Percentiles rank a stretch among this genome's conserved stretches.
phyloP scores from a whole-genome alignment of 1,139 yeast genomes.

The Suhomyces bokatorum region DNA sequence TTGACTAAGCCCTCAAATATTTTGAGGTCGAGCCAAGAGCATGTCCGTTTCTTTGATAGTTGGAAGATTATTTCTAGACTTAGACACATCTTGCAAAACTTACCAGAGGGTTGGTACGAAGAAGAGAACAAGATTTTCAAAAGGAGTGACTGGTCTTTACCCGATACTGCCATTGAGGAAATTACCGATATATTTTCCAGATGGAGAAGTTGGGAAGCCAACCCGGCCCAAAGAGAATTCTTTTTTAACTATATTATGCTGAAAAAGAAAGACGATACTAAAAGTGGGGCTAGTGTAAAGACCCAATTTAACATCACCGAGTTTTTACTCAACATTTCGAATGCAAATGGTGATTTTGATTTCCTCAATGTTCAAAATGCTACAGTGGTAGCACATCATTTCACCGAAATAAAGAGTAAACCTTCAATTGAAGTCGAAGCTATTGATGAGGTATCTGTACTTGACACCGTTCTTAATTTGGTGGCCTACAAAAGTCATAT shows the following conservation, averaged over 20 bases:
- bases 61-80: slow-evolving; percentile 85
- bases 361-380: slow-evolving; percentile 17
- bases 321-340: slow-evolving; percentile 10
- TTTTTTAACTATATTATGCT: slow-evolving; percentile 49
- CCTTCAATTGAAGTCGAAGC: slow-evolving; percentile 15
- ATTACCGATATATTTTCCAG: slow-evolving; percentile 61
- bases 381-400: slow-evolving; percentile 10
- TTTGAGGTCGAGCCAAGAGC: slow-evolving; percentile 67
- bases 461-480: slow-evolving; percentile 23
- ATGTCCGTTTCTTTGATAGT: slow-evolving; percentile 76
- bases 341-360: slow-evolving; percentile 16
- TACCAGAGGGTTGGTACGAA: slow-evolving; percentile 57
- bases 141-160: slow-evolving; percentile 37
- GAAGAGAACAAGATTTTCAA: slow-evolving; percentile 24
- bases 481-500: slow-evolving; percentile 27
- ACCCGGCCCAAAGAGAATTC: slow-evolving; percentile 47
- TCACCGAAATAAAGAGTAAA: slow-evolving; percentile 13
- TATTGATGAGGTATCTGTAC: slow-evolving; percentile 12
- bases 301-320: slow-evolving; percentile 9
- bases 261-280: slow-evolving; percentile 5
- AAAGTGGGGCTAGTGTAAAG: slow-evolving; percentile 1
- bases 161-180: slow-evolving; percentile 52
- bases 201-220: slow-evolving; percentile 94
- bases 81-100: slow-evolving; percentile 64
- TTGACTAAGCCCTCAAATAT: slow-evolving; percentile 86